Evolutionary conservation across 352 stramenopile genomes (phyloP).

Genomic region (Pythium utonaiense): DNA sequence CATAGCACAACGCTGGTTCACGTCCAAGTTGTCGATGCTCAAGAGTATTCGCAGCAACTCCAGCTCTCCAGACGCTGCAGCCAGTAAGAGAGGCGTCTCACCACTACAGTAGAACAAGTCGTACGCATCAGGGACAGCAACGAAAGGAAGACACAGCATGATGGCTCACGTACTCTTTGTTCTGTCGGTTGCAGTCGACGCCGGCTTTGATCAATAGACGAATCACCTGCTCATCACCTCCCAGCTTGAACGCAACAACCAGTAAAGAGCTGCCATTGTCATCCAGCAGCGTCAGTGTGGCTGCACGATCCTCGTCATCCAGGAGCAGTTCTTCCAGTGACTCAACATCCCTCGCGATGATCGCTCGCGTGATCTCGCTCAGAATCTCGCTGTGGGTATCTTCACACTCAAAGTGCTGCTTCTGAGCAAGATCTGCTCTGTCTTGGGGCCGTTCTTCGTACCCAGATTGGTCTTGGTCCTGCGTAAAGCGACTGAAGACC

Average conservation of each 20-base stretch:
- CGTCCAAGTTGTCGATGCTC: slow-evolving; percentile 20
- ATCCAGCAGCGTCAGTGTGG: slow-evolving; percentile 20
- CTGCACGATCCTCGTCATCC: slow-evolving; percentile 1
- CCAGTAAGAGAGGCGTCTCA: slow-evolving; percentile 51
- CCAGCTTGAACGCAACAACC: slow-evolving; percentile 38
- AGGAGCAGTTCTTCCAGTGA: slow-evolving; percentile 22
- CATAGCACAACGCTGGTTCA: slow-evolving; percentile 42
- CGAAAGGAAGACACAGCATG: too few relatives aligned
- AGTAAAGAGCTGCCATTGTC: slow-evolving; percentile 51
- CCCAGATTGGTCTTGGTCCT: slow-evolving; percentile 12
- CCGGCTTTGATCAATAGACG: slow-evolving; percentile 29
- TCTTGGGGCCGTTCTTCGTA: not conserved
- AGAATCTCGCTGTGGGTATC: slow-evolving; percentile 11
- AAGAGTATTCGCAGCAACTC: slow-evolving; percentile 30
- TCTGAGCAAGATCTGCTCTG: not conserved
- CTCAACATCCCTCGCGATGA: slow-evolving; percentile 20
- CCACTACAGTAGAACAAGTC: slow-evolving; percentile 24
- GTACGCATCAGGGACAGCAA: not conserved
- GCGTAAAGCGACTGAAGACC: slow-evolving; percentile 41
- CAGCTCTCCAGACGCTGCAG: slow-evolving; percentile 47
- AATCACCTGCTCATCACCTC: slow-evolving; percentile 27
- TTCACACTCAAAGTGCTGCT: not conserved
- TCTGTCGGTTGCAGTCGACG: slow-evolving; percentile 46
- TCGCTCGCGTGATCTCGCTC: slow-evolving; percentile 25
- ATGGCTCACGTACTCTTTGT: slow-evolving; percentile 56